Evolutionary conservation across 116 monocot genomes (phyloP).

Genomic region (Phalaenopsis hybrid): DNA sequence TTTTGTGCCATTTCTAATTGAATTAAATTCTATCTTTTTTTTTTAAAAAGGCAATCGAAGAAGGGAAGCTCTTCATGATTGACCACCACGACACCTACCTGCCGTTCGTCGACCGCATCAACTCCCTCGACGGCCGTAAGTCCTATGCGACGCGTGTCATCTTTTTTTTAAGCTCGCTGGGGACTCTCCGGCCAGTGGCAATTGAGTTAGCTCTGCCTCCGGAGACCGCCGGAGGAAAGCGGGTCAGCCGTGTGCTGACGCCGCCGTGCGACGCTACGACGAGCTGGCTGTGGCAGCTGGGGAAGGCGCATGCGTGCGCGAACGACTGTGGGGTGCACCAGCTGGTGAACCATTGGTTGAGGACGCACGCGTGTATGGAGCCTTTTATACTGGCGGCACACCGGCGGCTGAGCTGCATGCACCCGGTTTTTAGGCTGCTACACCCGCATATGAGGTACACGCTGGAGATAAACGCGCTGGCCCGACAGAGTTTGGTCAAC

Average conservation of each 20-base stretch:
- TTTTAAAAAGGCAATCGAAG: constrained; percentile 44
- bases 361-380: constrained; percentile 86
- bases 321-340: constrained; percentile 82
- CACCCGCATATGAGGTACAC: constrained; percentile 95
- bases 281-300: constrained; percentile 74
- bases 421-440: constrained; percentile 77
- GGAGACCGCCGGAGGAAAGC: constrained; percentile 5
- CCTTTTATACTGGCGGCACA: constrained; percentile 88
- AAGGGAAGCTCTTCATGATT: constrained; percentile 55
- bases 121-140: constrained; percentile 53
- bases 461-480: constrained; percentile 83
- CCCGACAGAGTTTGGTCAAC: constrained; percentile 85
- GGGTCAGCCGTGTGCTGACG: constrained; percentile 38
- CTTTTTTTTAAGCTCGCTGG: constrained; percentile 45
- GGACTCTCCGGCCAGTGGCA: constrained; percentile 52
- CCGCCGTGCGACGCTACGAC: constrained; percentile 65
- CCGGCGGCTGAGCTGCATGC: constrained; percentile 75
- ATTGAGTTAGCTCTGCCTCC: constrained; percentile 65
- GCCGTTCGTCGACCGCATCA: constrained; percentile 62
- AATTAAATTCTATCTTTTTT: background rate
- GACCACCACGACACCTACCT: constrained; percentile 68
- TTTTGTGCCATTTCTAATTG: background rate
- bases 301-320: constrained; percentile 67
- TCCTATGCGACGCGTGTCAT: constrained; percentile 58
- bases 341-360: constrained; percentile 73